Conservation (phyloP, 345 rosid genomes). For the Luvunga scandens region DNA sequence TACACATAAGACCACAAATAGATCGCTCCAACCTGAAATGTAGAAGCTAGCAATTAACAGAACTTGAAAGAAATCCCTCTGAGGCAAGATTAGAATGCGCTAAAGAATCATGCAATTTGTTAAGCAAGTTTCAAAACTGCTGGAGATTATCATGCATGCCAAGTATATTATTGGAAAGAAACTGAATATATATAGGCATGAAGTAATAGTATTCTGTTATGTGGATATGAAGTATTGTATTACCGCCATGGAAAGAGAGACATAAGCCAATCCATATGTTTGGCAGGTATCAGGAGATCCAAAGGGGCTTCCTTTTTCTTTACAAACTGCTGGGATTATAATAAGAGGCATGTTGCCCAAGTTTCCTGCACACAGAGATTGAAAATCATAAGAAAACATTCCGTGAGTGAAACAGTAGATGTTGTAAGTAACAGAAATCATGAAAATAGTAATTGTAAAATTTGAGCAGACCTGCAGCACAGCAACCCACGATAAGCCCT, state of each 20-base stretch:
- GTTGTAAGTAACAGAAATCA: neutral
- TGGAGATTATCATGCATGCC: neutral
- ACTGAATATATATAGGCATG: neutral
- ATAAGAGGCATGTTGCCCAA: slow-evolving; percentile 63
- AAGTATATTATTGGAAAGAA: too few species aligned
- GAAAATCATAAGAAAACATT: neutral
- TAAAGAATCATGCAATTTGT: neutral
- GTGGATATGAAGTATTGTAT: neutral
- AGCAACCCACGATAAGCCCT: slow-evolving; percentile 35
- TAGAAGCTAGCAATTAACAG: neutral
- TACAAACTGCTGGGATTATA: slow-evolving; percentile 67
- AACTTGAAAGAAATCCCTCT: neutral
- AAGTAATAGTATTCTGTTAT: neutral
- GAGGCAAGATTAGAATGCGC: neutral
- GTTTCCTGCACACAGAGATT: slow-evolving; percentile 40
- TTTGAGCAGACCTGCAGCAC: slow-evolving; percentile 34
- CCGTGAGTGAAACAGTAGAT: neutral
- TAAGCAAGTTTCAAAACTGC: neutral
- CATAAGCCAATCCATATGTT: slow-evolving; percentile 48
- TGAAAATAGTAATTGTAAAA: neutral
- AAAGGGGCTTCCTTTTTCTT: slow-evolving; percentile 62
- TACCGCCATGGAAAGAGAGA: slow-evolving; percentile 76
- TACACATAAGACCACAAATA: slow-evolving; percentile 60
- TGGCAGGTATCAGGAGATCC: slow-evolving; percentile 53
- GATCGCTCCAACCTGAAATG: slow-evolving; percentile 56